phyloP scores from a whole-genome alignment of 306 rosid species.

The Dalbergia oliveri region DNA sequence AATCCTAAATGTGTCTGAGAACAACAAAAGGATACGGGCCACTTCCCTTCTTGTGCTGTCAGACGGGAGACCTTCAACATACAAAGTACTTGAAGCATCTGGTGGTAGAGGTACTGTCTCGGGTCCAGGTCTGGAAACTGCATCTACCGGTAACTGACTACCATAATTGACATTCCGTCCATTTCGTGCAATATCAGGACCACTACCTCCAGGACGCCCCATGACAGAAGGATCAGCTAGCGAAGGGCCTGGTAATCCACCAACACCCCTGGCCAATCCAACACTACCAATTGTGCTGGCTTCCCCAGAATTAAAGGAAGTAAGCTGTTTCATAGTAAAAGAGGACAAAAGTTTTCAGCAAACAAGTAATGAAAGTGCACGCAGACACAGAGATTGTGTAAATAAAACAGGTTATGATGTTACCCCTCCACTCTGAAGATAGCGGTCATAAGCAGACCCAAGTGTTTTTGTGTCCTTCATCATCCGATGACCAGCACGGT shows the following conservation, averaged over 20 bases:
- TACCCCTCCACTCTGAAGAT: slow-evolving; percentile 85
- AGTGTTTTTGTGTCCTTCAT: slow-evolving; percentile 67
- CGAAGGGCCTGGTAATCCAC: slow-evolving; percentile 60
- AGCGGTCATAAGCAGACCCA: slow-evolving; percentile 87
- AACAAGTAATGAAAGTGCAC: slow-evolving; percentile 32
- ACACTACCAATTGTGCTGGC: slow-evolving; percentile 59
- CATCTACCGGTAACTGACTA: slow-evolving; percentile 69
- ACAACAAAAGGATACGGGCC: slow-evolving; percentile 81
- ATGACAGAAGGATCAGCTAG: slow-evolving; percentile 61
- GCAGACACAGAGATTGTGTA: slow-evolving; percentile 4
- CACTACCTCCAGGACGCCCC: slow-evolving; percentile 57
- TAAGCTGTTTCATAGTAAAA: slow-evolving; percentile 59
- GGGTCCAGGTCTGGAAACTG: slow-evolving; percentile 65
- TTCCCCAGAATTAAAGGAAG: slow-evolving; percentile 74
- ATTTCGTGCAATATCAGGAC: slow-evolving; percentile 64
- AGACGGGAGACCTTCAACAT: slow-evolving; percentile 91
- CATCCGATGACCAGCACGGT: slow-evolving; percentile 56
- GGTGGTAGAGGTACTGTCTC: slow-evolving; percentile 79
- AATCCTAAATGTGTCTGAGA: slow-evolving; percentile 29
- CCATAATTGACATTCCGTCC: slow-evolving; percentile 60
- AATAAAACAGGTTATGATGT: slow-evolving; percentile 39
- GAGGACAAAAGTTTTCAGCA: slow-evolving; percentile 45
- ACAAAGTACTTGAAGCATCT: slow-evolving; percentile 85
- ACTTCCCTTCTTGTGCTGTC: slow-evolving; percentile 88
- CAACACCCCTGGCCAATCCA: slow-evolving; percentile 68